phyloP scores from a whole-genome alignment of 495 filamentous ascomycete genomes.

The Penicillium pulvis region DNA sequence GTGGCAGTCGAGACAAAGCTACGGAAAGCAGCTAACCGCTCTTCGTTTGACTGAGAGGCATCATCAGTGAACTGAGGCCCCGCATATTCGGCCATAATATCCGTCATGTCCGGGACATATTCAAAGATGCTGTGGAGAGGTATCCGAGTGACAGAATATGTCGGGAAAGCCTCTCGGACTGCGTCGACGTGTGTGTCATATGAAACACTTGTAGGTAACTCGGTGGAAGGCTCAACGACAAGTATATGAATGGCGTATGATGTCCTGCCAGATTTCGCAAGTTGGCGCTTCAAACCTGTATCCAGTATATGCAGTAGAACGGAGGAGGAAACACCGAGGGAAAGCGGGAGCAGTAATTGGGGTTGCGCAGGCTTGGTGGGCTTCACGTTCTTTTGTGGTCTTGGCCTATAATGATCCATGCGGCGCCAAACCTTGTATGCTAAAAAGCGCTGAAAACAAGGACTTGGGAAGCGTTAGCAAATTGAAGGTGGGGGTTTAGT shows the following conservation, averaged over 20 bases:
- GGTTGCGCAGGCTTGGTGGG: conserved; percentile 33
- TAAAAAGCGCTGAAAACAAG: conserved; percentile 78
- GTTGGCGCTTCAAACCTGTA: conserved; percentile 62
- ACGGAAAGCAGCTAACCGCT: conserved; percentile 57
- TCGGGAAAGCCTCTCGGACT: conserved; percentile 56
- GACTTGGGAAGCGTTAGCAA: conserved; percentile 40
- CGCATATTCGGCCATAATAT: conserved; percentile 31
- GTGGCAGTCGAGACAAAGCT: conserved; percentile 65
- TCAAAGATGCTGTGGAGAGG: conserved; percentile 61
- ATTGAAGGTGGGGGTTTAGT: not conserved
- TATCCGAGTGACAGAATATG: conserved; percentile 55
- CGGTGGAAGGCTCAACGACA: conserved; percentile 59
- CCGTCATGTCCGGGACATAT: conserved; percentile 34
- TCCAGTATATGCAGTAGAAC: conserved; percentile 75
- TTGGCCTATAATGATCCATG: conserved; percentile 61
- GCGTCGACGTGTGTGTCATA: conserved; percentile 37
- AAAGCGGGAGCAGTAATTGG: conserved; percentile 74
- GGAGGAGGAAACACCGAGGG: conserved; percentile 81
- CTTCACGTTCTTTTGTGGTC: conserved; percentile 17
- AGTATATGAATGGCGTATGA: conserved; percentile 68
- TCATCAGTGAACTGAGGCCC: conserved; percentile 32
- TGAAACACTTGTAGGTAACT: conserved; percentile 29
- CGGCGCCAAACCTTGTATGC: conserved; percentile 75
- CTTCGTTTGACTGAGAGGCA: conserved; percentile 33
- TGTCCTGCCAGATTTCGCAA: conserved; percentile 47